These are phyloP conservation scores for Zanthoxylum bungeanum DNA, from an alignment of 345 rosid genomes.

Conservation along the genomic window DNA sequence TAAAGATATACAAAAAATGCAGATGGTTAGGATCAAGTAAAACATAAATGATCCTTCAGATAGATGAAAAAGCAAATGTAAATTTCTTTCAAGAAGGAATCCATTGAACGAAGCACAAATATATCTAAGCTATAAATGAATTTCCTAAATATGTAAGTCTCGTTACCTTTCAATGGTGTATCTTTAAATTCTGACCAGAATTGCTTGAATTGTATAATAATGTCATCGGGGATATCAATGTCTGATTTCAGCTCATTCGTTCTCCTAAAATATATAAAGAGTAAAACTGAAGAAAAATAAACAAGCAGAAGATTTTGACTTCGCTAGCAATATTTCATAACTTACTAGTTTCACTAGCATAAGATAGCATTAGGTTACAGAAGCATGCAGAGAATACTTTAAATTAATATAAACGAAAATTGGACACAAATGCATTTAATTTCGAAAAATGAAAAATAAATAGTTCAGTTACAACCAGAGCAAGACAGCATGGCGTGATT, in stretches of 20 bases:
- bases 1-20: background rate
- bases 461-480: background rate
- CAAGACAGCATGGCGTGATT: background rate
- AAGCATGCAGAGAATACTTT: background rate
- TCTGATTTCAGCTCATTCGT: conserved; percentile 82
- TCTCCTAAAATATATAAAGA: conserved; percentile 46
- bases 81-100: background rate
- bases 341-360: background rate
- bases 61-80: background rate
- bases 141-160: background rate
- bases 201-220: conserved; percentile 60
- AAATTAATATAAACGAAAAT: background rate
- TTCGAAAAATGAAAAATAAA: background rate
- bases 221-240: conserved; percentile 59
- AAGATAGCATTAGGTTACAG: background rate
- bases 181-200: conserved; percentile 80
- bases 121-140: background rate
- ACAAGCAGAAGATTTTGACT: background rate
- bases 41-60: background rate
- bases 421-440: background rate
- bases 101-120: background rate
- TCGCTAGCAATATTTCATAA: background rate
- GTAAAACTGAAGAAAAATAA: background rate
- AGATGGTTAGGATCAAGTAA: background rate
- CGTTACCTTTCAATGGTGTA: conserved; percentile 70